A percentile compares a stretch with the other conserved stretches of the same genome.
Conservation (phyloP, 2,329 filamentous ascomycete genomes). For the Aspergillus unguis region DNA sequence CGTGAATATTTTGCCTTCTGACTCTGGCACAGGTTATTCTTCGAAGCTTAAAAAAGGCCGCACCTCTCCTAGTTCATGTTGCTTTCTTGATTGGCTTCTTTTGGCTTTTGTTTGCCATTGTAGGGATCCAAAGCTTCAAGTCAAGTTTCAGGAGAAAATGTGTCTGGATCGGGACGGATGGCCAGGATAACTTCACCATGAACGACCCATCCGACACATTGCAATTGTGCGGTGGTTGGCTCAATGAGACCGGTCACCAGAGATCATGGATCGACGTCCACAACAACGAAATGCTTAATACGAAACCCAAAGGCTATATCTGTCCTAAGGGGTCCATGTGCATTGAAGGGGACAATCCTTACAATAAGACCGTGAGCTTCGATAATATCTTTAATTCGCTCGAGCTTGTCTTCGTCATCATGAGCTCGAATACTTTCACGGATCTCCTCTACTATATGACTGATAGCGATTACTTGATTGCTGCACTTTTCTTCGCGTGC, state of each 20-base stretch:
- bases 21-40: conserved; percentile 68
- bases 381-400: conserved; percentile 91
- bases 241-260: conserved; percentile 55
- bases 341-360: conserved; percentile 74
- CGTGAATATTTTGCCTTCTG: conserved; percentile 1
- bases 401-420: conserved; percentile 94
- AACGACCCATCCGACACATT: conserved; percentile 57
- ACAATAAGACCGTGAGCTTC: conserved; percentile 83
- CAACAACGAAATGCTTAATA: conserved; percentile 47
- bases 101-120: conserved; percentile 94
- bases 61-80: conserved; percentile 85
- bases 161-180: conserved; percentile 67
- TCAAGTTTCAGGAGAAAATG: conserved; percentile 74
- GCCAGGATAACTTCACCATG: conserved; percentile 37
- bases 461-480: conserved; percentile 83
- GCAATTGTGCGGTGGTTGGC: conserved; percentile 82
- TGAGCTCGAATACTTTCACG: conserved; percentile 96
- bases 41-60: conserved; percentile 90
- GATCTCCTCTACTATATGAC: conserved; percentile 93
- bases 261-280: conserved; percentile 67
- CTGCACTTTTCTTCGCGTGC: conserved; percentile 70
- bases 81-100: conserved; percentile 95
- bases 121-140: conserved; percentile 95
- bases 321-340: conserved; percentile 83
- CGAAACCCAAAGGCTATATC: conserved; percentile 71